phyloP scores from a whole-genome alignment of 2,329 filamentous ascomycete genomes.

The Ophiostoma ulmi region DNA sequence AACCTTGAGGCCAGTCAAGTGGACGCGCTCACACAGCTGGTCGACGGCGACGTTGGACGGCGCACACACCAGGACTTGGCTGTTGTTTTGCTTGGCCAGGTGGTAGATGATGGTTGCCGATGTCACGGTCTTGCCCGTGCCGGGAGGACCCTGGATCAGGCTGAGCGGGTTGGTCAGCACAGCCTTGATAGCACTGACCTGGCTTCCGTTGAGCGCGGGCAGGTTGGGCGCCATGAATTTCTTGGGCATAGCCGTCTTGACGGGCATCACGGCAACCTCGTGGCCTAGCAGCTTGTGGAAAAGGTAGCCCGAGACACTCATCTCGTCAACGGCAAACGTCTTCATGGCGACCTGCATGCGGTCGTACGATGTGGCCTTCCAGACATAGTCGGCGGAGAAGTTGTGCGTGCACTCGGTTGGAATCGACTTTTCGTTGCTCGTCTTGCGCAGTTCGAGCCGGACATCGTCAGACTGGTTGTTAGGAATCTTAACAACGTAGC shows the following conservation, averaged over 20 bases:
- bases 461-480: constrained; percentile 99
- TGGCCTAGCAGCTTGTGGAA: constrained; percentile 96
- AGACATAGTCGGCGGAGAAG: constrained; percentile 97
- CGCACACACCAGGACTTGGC: constrained; percentile 91
- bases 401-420: constrained; percentile 96
- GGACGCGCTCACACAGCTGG: constrained; percentile 94
- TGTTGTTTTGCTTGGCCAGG: constrained; percentile 87
- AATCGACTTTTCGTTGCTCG: constrained; percentile 91
- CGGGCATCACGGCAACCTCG: constrained; percentile 86
- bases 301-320: constrained; percentile 97
- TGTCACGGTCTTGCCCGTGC: constrained; percentile 97
- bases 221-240: constrained; percentile 94
- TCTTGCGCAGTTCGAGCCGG: constrained; percentile 86
- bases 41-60: constrained; percentile 98
- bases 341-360: constrained; percentile 99
- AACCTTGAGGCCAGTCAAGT: constrained; percentile 89
- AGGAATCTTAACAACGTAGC: constrained; percentile 98
- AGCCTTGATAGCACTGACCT: constrained; percentile 93
- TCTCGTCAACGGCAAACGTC: constrained; percentile 94
- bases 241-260: constrained; percentile 93
- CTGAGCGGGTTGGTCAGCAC: constrained; percentile 90
- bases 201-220: constrained; percentile 90
- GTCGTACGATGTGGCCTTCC: constrained; percentile 98
- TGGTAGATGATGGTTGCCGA: constrained; percentile 99
- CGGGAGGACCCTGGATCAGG: constrained; percentile 92